Base-by-base conservation (phyloP, 176 grass and related monocot species). In the Carex littledalei region DNA sequence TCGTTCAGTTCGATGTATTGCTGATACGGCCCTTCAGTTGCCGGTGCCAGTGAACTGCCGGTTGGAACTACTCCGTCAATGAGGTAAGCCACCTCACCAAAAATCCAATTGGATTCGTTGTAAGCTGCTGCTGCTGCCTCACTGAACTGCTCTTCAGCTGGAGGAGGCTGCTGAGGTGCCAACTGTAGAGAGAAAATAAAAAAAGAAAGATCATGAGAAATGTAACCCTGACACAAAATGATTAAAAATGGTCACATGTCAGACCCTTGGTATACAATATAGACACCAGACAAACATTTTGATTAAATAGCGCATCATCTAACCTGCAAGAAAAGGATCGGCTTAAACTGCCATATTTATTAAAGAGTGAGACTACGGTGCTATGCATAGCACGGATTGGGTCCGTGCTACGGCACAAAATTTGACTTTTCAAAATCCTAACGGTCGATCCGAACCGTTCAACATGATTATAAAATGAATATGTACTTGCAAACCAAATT, bases 1-100 rank as follows among this genome's bases (percentile, higher is more conserved):
- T 93, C 91, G 76, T 87, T 89, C 32, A 94, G 79, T 65, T 91
- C 89, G 21, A 93, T 2, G 84, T 58, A 94, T 21, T 98, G 72
- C 64, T 90, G 87, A 39, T 39, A 6, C 0, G 80, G 72, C 14
- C 0, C 82, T 79, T 39, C 9, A 20, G 7, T 72, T 72, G 68
- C 37, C 16, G 8, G 35, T 45, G 16, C 66, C 32, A 65, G 8
- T 31, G 24, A 65, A 65, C 2, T 31, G n/a, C 34, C 34, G 8
- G 34, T 43, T 55, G 85, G 10, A 57, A 37, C 78, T 57, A 37
- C 78, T 57, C 21, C 68, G 15, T 55, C 56, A 62, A 58, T 11
- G 79, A 90, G 79, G 50, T 31, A 82, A 60, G 77, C 83, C 20
- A 90, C 72, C 74, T 90, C 85, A 39, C 5, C 5, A 83, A 66